These are phyloP conservation scores for Rhynchosporium agropyri DNA, from an alignment of 2,329 filamentous ascomycete species.

Conservation along the genomic window DNA sequence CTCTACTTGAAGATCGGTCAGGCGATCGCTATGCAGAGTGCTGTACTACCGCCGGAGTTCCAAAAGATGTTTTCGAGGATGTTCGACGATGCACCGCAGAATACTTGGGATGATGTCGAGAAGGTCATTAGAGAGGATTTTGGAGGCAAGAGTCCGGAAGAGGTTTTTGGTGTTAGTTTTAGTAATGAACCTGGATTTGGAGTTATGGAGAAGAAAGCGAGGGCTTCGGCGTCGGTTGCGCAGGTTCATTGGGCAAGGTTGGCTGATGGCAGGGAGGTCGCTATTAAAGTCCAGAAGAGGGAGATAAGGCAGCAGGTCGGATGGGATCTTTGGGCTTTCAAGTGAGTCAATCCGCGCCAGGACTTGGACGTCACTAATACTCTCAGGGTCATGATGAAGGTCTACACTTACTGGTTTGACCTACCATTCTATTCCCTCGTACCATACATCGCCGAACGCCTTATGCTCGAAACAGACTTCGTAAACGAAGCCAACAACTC, in stretches of 20 bases:
- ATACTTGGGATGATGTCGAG: constrained; percentile 83
- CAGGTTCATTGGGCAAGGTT: constrained; percentile 95
- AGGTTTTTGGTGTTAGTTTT: constrained; percentile 91
- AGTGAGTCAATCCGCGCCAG: constrained; percentile 14
- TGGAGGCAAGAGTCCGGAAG: constrained; percentile 78
- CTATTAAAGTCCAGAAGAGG: constrained; percentile 94
- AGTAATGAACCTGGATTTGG: constrained; percentile 63
- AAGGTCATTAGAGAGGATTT: constrained; percentile 87
- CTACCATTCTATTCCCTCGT: constrained; percentile 90
- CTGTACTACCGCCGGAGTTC: constrained; percentile 89
- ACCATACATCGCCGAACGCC: constrained; percentile 89
- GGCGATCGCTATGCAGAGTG: constrained; percentile 97
- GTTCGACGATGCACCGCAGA: constrained; percentile 98
- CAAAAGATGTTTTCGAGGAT: constrained; percentile 94
- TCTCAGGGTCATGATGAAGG: constrained; percentile 72
- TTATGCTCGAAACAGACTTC: constrained; percentile 93
- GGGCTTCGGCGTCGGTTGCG: constrained; percentile 80
- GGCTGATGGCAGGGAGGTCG: constrained; percentile 85
- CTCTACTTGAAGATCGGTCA: constrained; percentile 97
- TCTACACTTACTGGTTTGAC: constrained; percentile 88
- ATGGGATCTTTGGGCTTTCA: constrained; percentile 79
- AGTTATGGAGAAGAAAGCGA: constrained; percentile 70
- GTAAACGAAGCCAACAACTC: constrained; percentile 88
- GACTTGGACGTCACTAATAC: neutral
- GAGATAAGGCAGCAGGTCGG: constrained; percentile 90